Conservation (phyloP, 306 rosid genomes). For the Rubus parviflorus region DNA sequence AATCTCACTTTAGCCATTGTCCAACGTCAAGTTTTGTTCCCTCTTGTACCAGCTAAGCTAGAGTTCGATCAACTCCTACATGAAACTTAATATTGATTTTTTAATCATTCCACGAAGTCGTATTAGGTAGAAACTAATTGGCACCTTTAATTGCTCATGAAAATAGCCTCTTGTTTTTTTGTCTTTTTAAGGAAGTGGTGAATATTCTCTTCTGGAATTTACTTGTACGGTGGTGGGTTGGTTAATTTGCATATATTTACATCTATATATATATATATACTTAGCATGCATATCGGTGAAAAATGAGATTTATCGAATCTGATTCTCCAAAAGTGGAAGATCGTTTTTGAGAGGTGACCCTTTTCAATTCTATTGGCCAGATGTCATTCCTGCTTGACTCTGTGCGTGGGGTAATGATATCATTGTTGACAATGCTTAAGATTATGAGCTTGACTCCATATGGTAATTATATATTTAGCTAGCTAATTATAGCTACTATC, state of each 20-base stretch:
- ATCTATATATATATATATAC: background rate
- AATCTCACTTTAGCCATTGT: conserved; percentile 23
- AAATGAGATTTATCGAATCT: conserved; percentile 4
- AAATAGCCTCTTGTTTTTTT: background rate
- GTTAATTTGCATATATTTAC: background rate
- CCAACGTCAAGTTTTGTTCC: conserved; percentile 13
- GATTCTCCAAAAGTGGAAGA: conserved; percentile 15
- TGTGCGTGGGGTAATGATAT: conserved; percentile 52
- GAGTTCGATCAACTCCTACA: background rate
- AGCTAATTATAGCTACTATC: background rate
- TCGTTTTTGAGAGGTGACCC: conserved; percentile 26
- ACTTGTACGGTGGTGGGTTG: background rate
- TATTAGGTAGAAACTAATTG: background rate
- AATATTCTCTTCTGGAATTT: background rate
- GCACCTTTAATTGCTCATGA: too few relatives aligned
- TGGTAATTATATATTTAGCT: conserved; percentile 22
- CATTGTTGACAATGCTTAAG: conserved; percentile 50
- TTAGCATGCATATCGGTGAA: conserved; percentile 28
- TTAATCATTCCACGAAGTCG: conserved; percentile 6
- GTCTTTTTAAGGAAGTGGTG: background rate
- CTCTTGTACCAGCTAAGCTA: background rate
- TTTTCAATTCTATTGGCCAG: conserved; percentile 43
- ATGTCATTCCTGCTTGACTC: conserved; percentile 50
- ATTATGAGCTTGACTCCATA: conserved; percentile 52
- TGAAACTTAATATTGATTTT: background rate